Evolutionary conservation across 2,329 filamentous ascomycete species (phyloP), one percentile per base, ranked within the genome.

Genomic region (Stylonectria norvegica): DNA sequence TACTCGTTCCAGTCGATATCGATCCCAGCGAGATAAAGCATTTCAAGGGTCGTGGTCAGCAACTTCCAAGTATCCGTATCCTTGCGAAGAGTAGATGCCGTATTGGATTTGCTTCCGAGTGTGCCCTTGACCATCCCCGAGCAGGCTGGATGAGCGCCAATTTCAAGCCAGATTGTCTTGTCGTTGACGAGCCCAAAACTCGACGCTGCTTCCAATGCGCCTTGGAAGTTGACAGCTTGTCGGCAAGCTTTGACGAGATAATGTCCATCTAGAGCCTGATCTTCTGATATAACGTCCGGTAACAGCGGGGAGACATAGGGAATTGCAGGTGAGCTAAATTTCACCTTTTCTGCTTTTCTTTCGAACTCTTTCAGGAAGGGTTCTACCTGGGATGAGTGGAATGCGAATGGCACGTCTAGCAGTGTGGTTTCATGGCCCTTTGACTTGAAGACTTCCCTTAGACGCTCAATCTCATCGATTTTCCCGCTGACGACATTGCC

Each of bases 401-500:
- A 76, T 12, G 73, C 75, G 44, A 73, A 77, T 0, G 75, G 68
- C 3, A 78, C 72, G 19, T 68, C 66, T 7, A 79, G 61, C 32
- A 63, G 64, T 0, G 68, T 70, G 47, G 56, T 72, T 50, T 72
- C 65, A 64, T 76, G 65, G 57, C 58, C 45, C 55, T 66, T 10
- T 45, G 57, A 19, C 28, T 54, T 27, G 47, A 49, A 15, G 68
- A 55, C 40, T 56, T 48, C 27, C 55, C 44, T 71, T 12, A 81
- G 67, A 4, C 67, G 59, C 4, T 63, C 54, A 27, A 78, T 65
- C 38, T 72, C 62, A 2, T 55, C 53, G 0, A 66, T 64, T 8
- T 58, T 54, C 8, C 73, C 75, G 16, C 67, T 68, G n/a, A 93
- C 70, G 2, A 93, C 88, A 8, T 82, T 89, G 58, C 89, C 85